Base-by-base conservation (phyloP, 2,329 filamentous ascomycete genomes). In the Sporothrix humicola region DNA sequence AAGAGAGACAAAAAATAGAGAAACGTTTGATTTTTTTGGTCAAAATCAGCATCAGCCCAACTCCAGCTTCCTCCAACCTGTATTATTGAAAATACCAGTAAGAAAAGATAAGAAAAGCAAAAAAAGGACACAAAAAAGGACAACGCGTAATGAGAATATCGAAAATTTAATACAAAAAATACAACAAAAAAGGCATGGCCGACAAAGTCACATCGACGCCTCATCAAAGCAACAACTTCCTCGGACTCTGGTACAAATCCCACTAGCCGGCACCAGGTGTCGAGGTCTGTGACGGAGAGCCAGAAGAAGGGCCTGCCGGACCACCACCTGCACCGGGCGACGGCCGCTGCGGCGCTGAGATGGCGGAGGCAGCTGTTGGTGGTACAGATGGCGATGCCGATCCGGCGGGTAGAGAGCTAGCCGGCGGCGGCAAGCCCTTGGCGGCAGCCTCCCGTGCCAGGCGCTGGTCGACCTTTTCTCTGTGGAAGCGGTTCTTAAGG, bases 401-500 rank as follows among this genome's bases (percentile, higher is more conserved):
- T 5, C 42, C 61, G 10, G 61, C 61, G 15, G 61, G 61, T 7
- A 66, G 61, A 1, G 61, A 66, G 42, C 61, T 66, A 12, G 13
- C 61, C n/a, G 61, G 61, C 10, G 61, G 61, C 1, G 61, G 42
- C 10, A 66, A 9, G n/a, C 65, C 56, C 37, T 71, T 71, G 69
- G 72, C 72, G 69, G 72, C 72, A 1, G 59, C 70, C 1, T 74
- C 74, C 73, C 81, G 82, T 5, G 79, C 80, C 20, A 86, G 77
- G 26, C 86, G 82, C 72, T 83, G 82, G 75, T 91, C 88, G 10
- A 95, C 93, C 78, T 88, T 88, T 77, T 93, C 90, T 78, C 91
- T 88, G 81, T 99, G 96, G 71, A 87, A 85, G 59, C 92, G 89
- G 82, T 97, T 98, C 82, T 91, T 93, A 68, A 98, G 85, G 83